A percentile compares a stretch with the other conserved stretches of the same genome.
phyloP scores from a whole-genome alignment of 2,329 filamentous ascomycete species.

The Verticillium zaregamsianum region DNA sequence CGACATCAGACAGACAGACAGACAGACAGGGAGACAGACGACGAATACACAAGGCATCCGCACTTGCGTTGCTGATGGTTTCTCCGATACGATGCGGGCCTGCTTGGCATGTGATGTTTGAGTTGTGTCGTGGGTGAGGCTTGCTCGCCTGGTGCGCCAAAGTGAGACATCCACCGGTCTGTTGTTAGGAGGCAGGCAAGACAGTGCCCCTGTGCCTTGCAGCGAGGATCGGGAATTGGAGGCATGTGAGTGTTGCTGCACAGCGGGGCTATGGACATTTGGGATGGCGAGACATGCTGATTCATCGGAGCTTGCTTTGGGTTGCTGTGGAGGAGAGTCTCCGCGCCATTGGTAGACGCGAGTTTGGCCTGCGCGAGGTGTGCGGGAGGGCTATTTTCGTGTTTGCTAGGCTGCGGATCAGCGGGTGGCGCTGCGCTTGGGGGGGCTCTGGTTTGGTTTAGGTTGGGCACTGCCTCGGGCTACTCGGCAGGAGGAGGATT shows the following conservation, averaged over 20 bases:
- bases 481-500: not conserved
- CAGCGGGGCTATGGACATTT: not conserved
- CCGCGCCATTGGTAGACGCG: no score
- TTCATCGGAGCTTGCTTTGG: not conserved
- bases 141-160: not conserved
- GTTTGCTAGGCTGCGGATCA: not conserved
- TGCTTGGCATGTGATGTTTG: not conserved
- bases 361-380: not conserved
- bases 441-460: not conserved
- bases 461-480: not conserved
- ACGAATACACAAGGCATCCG: not conserved
- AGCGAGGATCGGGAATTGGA: not conserved
- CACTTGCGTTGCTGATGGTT: not conserved
- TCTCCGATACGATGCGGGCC: not conserved
- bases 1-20: not conserved
- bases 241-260: not conserved
- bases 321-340: not conserved
- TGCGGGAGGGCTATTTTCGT: not conserved
- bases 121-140: not conserved
- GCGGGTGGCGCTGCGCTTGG: not conserved
- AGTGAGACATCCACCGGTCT: not conserved
- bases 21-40: not conserved
- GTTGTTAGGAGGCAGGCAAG: no score
- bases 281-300: not conserved
- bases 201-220: not conserved